Evolutionary conservation across 2,329 filamentous ascomycete genomes (phyloP).

Genomic region (Aspergillus brunneoviolaceus): DNA sequence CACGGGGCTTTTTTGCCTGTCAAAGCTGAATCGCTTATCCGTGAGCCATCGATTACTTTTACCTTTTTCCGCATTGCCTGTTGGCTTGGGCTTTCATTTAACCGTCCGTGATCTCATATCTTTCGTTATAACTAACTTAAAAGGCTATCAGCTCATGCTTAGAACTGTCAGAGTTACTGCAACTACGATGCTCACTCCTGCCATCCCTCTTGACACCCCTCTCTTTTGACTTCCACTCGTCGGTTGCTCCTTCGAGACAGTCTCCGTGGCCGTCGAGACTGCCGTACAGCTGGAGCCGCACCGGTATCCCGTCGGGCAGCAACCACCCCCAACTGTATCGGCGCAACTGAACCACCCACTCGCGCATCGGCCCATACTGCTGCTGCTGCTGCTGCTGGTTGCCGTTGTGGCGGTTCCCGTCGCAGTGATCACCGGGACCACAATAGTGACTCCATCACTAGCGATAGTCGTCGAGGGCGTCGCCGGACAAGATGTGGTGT

Average conservation of each 20-base stretch:
- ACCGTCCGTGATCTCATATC: not conserved
- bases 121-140: not conserved
- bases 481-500: slow-evolving; percentile 72
- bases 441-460: slow-evolving; percentile 67
- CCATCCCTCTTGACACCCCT: slow-evolving; percentile 3
- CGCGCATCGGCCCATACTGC: slow-evolving; percentile 59
- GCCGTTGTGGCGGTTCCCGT: slow-evolving; percentile 25
- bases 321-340: slow-evolving; percentile 68
- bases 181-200: slow-evolving; percentile 12
- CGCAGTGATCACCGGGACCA: slow-evolving; percentile 56
- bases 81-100: not conserved
- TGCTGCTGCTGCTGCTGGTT: slow-evolving; percentile 27
- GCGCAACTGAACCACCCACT: slow-evolving; percentile 75
- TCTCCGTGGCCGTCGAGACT: slow-evolving; percentile 53
- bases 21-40: not conserved
- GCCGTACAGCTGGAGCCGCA: slow-evolving; percentile 75
- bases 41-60: not conserved
- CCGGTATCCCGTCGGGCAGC: slow-evolving; percentile 74
- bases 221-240: slow-evolving; percentile 17
- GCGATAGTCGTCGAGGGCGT: slow-evolving; percentile 66
- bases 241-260: slow-evolving; percentile 43
- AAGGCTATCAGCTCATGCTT: not conserved
- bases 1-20: slow-evolving; percentile 5
- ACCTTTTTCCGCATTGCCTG: not conserved
- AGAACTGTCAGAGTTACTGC: not conserved